These are phyloP conservation scores for Laetiporus sulphureus DNA, from an alignment of 1,284 basidiomycete genomes.

Conservation along the genomic window DNA sequence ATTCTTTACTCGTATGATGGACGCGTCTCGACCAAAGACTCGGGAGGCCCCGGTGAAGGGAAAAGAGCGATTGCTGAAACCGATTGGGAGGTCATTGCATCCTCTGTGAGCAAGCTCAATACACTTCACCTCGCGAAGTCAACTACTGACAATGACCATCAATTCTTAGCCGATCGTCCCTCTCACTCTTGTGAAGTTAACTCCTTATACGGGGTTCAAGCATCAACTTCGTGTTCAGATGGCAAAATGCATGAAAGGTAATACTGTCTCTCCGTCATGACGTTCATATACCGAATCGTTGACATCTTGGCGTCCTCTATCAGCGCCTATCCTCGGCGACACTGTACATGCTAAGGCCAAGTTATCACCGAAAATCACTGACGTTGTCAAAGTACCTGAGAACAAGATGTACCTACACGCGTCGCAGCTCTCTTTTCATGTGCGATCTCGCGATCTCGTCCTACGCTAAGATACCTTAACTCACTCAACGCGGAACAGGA, in stretches of 20 bases:
- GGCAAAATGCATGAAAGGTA: conserved; percentile 42
- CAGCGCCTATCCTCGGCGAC: conserved; percentile 64
- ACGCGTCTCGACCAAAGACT: conserved; percentile 31
- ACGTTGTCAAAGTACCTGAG: conserved; percentile 28
- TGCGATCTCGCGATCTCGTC: conserved; percentile 28
- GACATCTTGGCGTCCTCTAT: background rate
- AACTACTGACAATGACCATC: background rate
- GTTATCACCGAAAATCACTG: conserved; percentile 4
- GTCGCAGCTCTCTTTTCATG: conserved; percentile 46
- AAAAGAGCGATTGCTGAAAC: conserved; percentile 39
- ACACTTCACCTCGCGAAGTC: too few species aligned
- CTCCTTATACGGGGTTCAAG: conserved; percentile 56
- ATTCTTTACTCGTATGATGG: conserved; percentile 32
- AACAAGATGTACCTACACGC: conserved; percentile 54
- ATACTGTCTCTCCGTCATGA: background rate
- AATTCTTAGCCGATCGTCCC: conserved; percentile 36
- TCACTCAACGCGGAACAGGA: too few species aligned
- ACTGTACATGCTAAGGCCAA: conserved; percentile 34
- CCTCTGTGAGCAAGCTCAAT: conserved; percentile 42
- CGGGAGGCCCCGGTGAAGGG: too few species aligned
- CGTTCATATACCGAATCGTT: background rate
- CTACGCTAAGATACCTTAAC: too few species aligned
- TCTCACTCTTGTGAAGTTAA: conserved; percentile 49
- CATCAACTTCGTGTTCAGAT: conserved; percentile 65
- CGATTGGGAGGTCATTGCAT: conserved; percentile 52